These are phyloP conservation scores for Chloromonas sp. DNA, from an alignment of 163 green algal species.

Conservation along the genomic window DNA sequence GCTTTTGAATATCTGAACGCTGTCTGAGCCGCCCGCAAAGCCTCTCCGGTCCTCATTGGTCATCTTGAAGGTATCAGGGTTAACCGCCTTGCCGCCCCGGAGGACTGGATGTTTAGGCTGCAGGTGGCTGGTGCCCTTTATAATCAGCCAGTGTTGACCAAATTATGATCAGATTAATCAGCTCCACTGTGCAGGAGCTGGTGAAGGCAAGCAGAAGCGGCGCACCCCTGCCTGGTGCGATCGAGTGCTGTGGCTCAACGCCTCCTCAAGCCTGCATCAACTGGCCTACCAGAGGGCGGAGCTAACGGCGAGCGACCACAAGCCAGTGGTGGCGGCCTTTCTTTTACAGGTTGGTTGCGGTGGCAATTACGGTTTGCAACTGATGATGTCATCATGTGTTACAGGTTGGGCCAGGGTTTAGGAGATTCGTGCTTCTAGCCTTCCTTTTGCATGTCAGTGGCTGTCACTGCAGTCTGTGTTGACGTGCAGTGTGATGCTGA, in stretches of 20 bases:
- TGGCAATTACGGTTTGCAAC: background rate
- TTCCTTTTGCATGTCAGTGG: no score
- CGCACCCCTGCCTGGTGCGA: constrained; percentile 81
- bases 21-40: no score
- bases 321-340: constrained; percentile 35
- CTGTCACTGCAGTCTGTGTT: no score
- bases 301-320: constrained; percentile 48
- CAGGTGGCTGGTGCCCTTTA: no score
- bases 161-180: no score
- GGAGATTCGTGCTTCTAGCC: background rate
- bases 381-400: background rate
- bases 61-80: no score
- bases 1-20: no score
- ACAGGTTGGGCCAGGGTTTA: background rate
- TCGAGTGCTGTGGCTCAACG: constrained; percentile 59
- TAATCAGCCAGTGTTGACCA: no score
- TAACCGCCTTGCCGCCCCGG: no score
- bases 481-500: background rate
- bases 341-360: constrained; percentile 19
- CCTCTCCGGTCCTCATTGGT: no score
- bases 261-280: constrained; percentile 32
- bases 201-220: constrained; percentile 55
- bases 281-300: constrained; percentile 54
- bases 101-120: no score
- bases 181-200: no score